phyloP scores from a whole-genome alignment of 192 early-diverging fungal species.

The Piromyces sp. region DNA sequence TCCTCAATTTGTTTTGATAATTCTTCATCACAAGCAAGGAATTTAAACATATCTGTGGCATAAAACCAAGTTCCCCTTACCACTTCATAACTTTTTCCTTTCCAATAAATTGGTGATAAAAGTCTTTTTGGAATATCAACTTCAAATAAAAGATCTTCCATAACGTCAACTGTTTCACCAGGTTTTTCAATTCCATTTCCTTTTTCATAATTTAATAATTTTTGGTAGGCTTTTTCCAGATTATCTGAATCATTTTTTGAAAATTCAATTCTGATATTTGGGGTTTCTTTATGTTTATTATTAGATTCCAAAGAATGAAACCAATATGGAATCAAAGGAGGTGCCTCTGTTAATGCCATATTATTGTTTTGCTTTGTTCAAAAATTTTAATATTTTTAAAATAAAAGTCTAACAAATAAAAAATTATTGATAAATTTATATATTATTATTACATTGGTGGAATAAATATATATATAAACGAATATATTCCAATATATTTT shows the following conservation, averaged over 20 bases:
- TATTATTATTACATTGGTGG: too few species aligned
- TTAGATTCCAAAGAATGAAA: not conserved
- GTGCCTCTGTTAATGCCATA: not conserved
- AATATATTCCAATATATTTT: too few species aligned
- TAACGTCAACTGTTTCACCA: not conserved
- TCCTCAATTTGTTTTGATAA: conserved; percentile 61
- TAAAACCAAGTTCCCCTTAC: conserved; percentile 72
- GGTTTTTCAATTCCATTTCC: not conserved
- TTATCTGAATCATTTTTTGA: not conserved
- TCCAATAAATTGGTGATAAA: conserved; percentile 53
- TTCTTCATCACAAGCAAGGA: conserved; percentile 66
- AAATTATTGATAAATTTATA: too few species aligned
- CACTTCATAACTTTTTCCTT: conserved; percentile 63
- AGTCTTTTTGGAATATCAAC: not conserved
- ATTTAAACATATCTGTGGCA: conserved; percentile 37
- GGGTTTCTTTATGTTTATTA: not conserved
- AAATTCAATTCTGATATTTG: not conserved
- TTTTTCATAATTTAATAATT: not conserved
- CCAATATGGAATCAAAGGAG: not conserved
- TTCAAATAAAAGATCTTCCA: not conserved
- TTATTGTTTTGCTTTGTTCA: too few species aligned
- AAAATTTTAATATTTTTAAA: too few species aligned
- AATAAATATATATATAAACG: too few species aligned
- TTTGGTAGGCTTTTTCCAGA: not conserved
- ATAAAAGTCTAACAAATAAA: too few species aligned